These are phyloP conservation scores for Spergularia bocconei DNA, from an alignment of 148 eudicot genomes.

Conservation along the genomic window DNA sequence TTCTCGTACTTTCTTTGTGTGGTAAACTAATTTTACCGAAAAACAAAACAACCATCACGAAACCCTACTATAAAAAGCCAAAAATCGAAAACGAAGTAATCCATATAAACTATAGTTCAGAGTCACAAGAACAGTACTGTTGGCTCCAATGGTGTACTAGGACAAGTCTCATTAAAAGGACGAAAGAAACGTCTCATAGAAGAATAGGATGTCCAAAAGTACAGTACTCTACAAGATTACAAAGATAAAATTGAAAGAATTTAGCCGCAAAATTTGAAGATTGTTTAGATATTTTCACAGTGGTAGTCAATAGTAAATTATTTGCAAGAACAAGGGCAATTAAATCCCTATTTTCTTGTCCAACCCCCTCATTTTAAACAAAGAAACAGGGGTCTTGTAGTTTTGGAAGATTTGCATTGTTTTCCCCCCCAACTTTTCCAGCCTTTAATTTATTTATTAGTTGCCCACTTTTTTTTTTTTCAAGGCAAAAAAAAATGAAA, in stretches of 20 bases:
- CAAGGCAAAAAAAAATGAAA: constrained; percentile 19
- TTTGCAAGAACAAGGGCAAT: constrained; percentile 4
- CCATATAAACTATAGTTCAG: no score
- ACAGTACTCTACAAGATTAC: background rate
- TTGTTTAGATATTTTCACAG: background rate
- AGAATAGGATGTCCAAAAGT: no score
- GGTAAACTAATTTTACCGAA: no score
- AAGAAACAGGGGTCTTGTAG: constrained; percentile 27
- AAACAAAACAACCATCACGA: no score
- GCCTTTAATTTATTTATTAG: constrained; percentile 48
- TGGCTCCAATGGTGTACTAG: no score
- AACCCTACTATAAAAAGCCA: no score
- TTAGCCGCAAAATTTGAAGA: background rate
- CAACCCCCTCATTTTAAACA: constrained; percentile 24
- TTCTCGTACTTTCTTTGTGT: no score
- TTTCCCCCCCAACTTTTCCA: constrained; percentile 60
- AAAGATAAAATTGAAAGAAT: background rate
- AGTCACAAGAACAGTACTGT: no score
- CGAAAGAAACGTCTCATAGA: no score
- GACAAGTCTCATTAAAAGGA: no score
- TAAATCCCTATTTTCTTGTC: background rate
- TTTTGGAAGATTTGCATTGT: constrained; percentile 47
- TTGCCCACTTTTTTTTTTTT: constrained; percentile 27
- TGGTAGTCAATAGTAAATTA: constrained; percentile 24
- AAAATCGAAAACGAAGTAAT: no score